These are phyloP conservation scores for Pythium vanterpoolii DNA, from an alignment of 352 stramenopile genomes.

Conservation along the genomic window DNA sequence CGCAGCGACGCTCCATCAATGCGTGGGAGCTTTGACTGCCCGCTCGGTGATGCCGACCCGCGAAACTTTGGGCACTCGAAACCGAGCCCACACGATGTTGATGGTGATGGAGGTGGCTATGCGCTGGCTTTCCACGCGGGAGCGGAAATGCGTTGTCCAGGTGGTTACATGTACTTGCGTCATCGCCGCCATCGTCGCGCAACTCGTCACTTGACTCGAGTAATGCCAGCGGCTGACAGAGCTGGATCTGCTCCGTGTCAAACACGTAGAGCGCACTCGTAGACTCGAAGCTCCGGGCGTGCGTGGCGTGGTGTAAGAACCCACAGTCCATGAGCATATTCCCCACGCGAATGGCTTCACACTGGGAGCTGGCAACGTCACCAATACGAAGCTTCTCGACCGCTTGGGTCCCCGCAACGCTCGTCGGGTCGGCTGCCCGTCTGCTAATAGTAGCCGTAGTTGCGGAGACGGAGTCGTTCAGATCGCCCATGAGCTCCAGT, in stretches of 20 bases:
- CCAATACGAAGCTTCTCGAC: conserved; percentile 23
- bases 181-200: not conserved
- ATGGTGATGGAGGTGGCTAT: not conserved
- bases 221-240: conserved; percentile 28
- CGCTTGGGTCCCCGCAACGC: conserved; percentile 23
- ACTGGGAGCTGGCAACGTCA: conserved; percentile 14
- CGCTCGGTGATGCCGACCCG: conserved; percentile 4
- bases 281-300: conserved; percentile 25
- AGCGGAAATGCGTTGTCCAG: no score
- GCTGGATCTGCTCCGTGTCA: conserved; percentile 24
- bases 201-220: conserved; percentile 20
- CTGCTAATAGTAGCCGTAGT: not conserved
- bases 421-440: conserved; percentile 10
- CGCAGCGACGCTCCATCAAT: conserved; percentile 16
- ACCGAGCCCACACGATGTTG: not conserved
- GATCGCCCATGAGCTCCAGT: conserved; percentile 16
- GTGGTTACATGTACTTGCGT: no score
- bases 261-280: conserved; percentile 27
- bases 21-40: conserved; percentile 2
- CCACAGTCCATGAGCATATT: conserved; percentile 38
- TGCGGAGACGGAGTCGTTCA: conserved; percentile 1
- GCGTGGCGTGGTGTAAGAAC: conserved; percentile 34
- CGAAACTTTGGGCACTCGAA: not conserved
- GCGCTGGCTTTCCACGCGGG: no score
- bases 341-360: conserved; percentile 34